phyloP scores from a whole-genome alignment of 495 filamentous ascomycete genomes.

The Melanomma pulvis-pyrius region DNA sequence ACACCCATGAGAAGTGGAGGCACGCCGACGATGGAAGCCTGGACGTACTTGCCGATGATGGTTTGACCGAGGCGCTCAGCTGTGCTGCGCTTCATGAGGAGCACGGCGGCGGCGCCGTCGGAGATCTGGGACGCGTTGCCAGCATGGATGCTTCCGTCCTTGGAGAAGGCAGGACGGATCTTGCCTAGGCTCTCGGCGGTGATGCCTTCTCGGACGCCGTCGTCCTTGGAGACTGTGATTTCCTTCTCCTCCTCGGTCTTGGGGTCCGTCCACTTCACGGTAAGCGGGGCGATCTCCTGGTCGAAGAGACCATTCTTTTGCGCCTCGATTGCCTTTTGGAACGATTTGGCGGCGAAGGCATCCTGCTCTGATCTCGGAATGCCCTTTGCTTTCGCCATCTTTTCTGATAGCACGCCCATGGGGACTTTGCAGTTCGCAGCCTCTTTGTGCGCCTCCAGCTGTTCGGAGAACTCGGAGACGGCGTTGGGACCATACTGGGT shows the following conservation, averaged over 20 bases:
- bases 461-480: conserved; percentile 91
- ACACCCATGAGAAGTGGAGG: conserved; percentile 93
- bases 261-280: conserved; percentile 81
- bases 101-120: conserved; percentile 92
- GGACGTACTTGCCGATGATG: conserved; percentile 88
- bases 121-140: conserved; percentile 95
- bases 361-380: conserved; percentile 78
- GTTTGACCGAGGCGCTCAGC: conserved; percentile 84
- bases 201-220: conserved; percentile 83
- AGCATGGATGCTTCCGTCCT: conserved; percentile 90
- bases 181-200: conserved; percentile 83
- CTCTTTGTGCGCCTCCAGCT: conserved; percentile 80
- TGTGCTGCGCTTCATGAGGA: conserved; percentile 93
- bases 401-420: conserved; percentile 92
- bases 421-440: conserved; percentile 96
- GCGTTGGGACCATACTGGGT: conserved; percentile 89
- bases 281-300: conserved; percentile 86
- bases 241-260: conserved; percentile 86
- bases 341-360: conserved; percentile 83
- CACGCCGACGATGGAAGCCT: conserved; percentile 83
- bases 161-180: conserved; percentile 89
- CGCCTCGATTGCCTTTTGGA: conserved; percentile 84
- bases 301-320: conserved; percentile 89
- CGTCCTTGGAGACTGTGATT: conserved; percentile 82
- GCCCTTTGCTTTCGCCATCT: conserved; percentile 85